These are phyloP conservation scores for Fusarium compactum DNA, from an alignment of 2,329 filamentous ascomycete species.

Conservation along the genomic window DNA sequence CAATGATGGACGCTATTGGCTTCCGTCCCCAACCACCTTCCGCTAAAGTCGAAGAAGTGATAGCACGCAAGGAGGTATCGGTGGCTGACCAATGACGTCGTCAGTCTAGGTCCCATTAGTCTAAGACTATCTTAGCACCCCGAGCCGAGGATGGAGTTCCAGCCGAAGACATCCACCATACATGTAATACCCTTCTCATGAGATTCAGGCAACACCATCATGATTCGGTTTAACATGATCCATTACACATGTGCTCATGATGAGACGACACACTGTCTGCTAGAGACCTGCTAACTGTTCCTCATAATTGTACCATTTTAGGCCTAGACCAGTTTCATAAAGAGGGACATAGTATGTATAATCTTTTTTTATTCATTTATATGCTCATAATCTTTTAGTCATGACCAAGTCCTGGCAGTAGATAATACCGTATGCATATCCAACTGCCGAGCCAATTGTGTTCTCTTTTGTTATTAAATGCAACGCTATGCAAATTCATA, in stretches of 20 bases:
- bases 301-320: background rate
- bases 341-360: background rate
- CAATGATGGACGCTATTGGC: conserved; percentile 20
- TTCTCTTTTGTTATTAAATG: conserved; percentile 34
- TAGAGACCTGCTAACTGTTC: background rate
- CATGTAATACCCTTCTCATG: background rate
- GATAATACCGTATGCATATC: background rate
- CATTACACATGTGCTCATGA: background rate
- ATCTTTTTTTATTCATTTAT: conserved; percentile 29
- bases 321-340: background rate
- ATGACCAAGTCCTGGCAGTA: conserved; percentile 7
- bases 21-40: conserved; percentile 8
- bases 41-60: conserved; percentile 6
- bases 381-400: conserved; percentile 26
- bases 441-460: conserved; percentile 2
- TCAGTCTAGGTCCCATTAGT: background rate
- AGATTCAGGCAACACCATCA: background rate
- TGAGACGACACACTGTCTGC: background rate
- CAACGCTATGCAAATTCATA: conserved; percentile 42
- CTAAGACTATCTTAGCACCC: conserved; percentile 17
- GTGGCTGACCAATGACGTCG: conserved; percentile 29
- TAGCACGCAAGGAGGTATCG: conserved; percentile 4
- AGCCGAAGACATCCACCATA: background rate
- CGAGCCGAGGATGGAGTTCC: conserved; percentile 9
- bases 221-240: background rate